Percentiles rank a stretch among this genome's conserved stretches.
Conservation (phyloP, 345 rosid species). For the Aegle marmelos region DNA sequence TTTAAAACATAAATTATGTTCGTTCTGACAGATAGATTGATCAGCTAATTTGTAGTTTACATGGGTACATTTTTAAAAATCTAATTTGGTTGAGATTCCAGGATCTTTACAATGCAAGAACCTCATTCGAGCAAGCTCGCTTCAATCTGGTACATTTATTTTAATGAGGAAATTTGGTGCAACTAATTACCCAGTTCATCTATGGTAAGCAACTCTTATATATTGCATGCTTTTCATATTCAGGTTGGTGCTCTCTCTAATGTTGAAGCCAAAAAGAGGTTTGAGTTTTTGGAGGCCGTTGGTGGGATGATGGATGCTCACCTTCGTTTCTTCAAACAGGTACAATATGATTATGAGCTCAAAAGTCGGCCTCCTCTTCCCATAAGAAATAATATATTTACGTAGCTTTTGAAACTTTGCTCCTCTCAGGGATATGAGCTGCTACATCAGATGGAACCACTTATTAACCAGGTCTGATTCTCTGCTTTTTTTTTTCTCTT, state of each 20-base stretch:
- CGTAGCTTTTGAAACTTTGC: background rate
- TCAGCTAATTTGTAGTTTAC: constrained; percentile 20
- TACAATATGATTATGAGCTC: constrained; percentile 17
- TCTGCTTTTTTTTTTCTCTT: constrained; percentile 6
- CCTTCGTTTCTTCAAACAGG: constrained; percentile 73
- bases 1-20: background rate
- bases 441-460: constrained; percentile 73
- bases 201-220: background rate
- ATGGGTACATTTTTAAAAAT: constrained; percentile 21
- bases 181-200: background rate
- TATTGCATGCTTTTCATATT: constrained; percentile 14
- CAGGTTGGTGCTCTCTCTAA: constrained; percentile 68
- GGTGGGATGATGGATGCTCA: constrained; percentile 76
- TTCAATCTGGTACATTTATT: constrained; percentile 51
- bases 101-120: constrained; percentile 65
- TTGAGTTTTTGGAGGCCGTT: constrained; percentile 68
- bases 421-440: constrained; percentile 71
- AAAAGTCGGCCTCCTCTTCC: background rate
- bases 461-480: constrained; percentile 61
- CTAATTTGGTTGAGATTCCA: constrained; percentile 56
- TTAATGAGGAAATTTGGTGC: background rate
- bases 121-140: constrained; percentile 70
- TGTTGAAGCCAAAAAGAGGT: constrained; percentile 67
- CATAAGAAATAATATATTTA: background rate
- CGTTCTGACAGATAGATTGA: constrained; percentile 11